Evolutionary conservation across 495 filamentous ascomycete species (phyloP), one percentile per base, ranked within the genome.

Genomic region (Patellaria atrata): DNA sequence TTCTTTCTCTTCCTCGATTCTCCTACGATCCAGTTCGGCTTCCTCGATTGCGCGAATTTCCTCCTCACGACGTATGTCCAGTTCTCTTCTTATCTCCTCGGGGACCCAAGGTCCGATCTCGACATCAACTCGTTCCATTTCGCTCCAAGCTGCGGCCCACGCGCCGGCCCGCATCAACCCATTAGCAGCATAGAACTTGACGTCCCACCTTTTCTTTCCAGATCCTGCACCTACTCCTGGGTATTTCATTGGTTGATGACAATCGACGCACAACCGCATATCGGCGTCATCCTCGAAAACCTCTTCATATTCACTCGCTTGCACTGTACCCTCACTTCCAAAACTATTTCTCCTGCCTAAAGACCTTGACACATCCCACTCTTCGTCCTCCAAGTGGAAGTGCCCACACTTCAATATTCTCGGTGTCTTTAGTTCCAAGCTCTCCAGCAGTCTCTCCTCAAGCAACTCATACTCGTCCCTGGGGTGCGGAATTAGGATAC

Each of bases 91-190:
- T 26, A 74, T 36, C 24, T 68, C 65, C 4, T 67, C 64, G 1
- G 72, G 69, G 18, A 77, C 56, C 63, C 71, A 76, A 3, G 83
- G 75, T 37, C 77, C 74, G 41, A 97, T 71, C 51, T 97, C 89
- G 0, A 91, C 79, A 56, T 97, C 89, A 5, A 96, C 82, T 20
- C 86, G 70, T 56, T 97, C 89, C 89, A 97, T 97, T 52, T 94
- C 86, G 35, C 68, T 76, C 89, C 89, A 97, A 21, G 80, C 85
- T 11, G 84, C 82, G 18, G 74, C 74, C 89, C 89, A 97, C 0
- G 89, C 86, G 2, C 82, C 84, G 9, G 83, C 74, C 26, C 74
- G 69, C 82, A 97, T 87, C 33, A 96, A 60, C 0, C 89, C 89
- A 55, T 96, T 97, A 2, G 82, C 80, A 1, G 89, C 89, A 41